A percentile compares a stretch with the other conserved stretches of the same genome.
Conservation (phyloP, 352 stramenopile genomes). For the Phytophthora sp. region DNA sequence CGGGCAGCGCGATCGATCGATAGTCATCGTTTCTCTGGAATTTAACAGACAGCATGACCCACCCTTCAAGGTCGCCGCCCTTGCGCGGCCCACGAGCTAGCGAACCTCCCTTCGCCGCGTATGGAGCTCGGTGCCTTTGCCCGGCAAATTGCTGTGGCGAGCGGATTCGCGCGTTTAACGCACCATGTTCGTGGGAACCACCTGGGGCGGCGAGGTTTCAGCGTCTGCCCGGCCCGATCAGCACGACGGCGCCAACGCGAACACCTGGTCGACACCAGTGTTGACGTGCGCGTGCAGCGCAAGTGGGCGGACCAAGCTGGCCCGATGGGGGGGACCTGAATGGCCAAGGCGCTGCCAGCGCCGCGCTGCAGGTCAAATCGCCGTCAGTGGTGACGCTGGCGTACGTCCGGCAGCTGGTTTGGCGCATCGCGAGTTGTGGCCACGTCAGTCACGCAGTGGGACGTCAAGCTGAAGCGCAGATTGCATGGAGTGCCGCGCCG, state of each 20-base stretch:
- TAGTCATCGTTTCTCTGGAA: slow-evolving; percentile 24
- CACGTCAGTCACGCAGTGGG: slow-evolving; percentile 10
- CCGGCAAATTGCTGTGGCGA: slow-evolving; percentile 19
- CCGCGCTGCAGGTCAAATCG: no score
- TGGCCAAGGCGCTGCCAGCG: no score
- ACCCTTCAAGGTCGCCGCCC: slow-evolving; percentile 1
- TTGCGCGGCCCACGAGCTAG: not conserved
- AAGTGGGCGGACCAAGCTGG: slow-evolving; percentile 20
- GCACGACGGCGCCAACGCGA: slow-evolving; percentile 4
- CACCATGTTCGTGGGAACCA: slow-evolving; percentile 10
- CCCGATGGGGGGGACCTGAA: no score
- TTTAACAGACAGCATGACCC: slow-evolving; percentile 1
- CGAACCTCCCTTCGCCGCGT: not conserved
- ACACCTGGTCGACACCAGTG: not conserved
- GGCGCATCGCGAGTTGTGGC: slow-evolving; percentile 4
- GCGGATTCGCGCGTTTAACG: slow-evolving; percentile 24
- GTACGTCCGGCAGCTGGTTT: slow-evolving; percentile 13
- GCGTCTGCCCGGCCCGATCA: slow-evolving; percentile 22
- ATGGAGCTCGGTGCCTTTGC: slow-evolving; percentile 1
- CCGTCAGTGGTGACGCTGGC: not conserved
- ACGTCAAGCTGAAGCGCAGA: slow-evolving; percentile 1
- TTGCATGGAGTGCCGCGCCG: no score
- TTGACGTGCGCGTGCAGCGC: not conserved
- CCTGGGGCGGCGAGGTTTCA: not conserved
- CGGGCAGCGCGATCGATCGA: slow-evolving; percentile 21